Evolutionary conservation across 352 stramenopile species (phyloP), one percentile per base, ranked within the genome.

Genomic region (Pythium aquatile): DNA sequence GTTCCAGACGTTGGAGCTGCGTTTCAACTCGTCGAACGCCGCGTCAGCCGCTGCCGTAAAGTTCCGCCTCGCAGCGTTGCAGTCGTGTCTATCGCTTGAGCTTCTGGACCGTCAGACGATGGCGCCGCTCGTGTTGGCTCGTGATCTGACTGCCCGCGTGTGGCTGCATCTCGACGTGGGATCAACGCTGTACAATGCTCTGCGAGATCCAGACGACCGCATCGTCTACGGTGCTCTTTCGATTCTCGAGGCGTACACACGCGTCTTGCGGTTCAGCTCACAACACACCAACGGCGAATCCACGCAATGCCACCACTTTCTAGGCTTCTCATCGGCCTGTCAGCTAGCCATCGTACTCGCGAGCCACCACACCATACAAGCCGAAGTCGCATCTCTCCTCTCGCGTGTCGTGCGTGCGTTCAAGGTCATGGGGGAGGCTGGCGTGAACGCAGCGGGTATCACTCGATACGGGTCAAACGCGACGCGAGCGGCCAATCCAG

Each of bases 181-280:
- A 0, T 54, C 55, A 3, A 61, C 74, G 0, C 30, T 85, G 0
- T 66, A 60, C 14, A 47, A 65, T 3, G 37, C 77, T n/a, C 56
- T 85, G 26, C 64, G 66, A 29, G 77, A 85, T 10, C n/a, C 37
- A 0, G 73, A 85, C 33, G 68, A 79, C 35, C 71, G 69, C 48
- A 68, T 85, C 14, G 68, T 82, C 2, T 60, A 72, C 8, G 69
- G 56, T 0, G 58, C 53, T 0, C 55, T 83, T 14, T 85, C 77
- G 2, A 42, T 83, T 2, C 33, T 85, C 1, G 77, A 85, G 2
- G 71, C 65, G 8, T 66, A 73, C 56, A 85, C 73, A 1, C 66
- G 75, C 5, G 54, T 83, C 3, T 61, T 85, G 16, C 75, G 77
- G 10, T 77, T 63, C 26, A 17, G 61, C 8, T 17, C n/a, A 48